A percentile compares a stretch with the other conserved stretches of the same genome.
phyloP scores from a whole-genome alignment of 2,329 filamentous ascomycete genomes.

The Aspergillus unguis region DNA sequence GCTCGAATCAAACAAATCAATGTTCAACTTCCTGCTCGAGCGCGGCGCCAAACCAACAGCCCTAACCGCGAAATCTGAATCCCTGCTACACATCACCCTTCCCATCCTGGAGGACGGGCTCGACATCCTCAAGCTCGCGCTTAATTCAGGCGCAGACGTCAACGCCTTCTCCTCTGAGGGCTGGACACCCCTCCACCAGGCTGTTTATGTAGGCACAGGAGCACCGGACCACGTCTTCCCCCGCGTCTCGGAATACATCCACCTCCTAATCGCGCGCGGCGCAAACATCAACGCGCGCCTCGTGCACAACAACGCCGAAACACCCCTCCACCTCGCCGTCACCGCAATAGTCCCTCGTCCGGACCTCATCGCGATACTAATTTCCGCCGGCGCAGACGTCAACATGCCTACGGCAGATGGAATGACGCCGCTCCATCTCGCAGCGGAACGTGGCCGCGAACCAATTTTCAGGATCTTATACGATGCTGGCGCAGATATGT shows the following conservation, averaged over 20 bases:
- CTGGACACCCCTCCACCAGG: conserved; percentile 28
- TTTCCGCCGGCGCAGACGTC: conserved; percentile 20
- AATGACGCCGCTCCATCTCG: conserved; percentile 25
- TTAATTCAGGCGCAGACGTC: conserved; percentile 17
- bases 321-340: conserved; percentile 27
- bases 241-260: conserved; percentile 23
- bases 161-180: conserved; percentile 19
- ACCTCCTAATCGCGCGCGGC: conserved; percentile 21
- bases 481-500: conserved; percentile 25
- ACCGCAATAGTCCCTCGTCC: conserved; percentile 19
- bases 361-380: conserved; percentile 21
- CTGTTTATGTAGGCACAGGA: conserved; percentile 19
- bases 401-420: conserved; percentile 20
- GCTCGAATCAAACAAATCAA: conserved; percentile 24
- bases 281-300: conserved; percentile 24
- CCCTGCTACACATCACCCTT: conserved; percentile 29
- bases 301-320: conserved; percentile 15
- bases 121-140: conserved; percentile 23
- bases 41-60: conserved; percentile 24
- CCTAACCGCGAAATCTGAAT: conserved; percentile 27
- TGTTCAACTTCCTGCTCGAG: conserved; percentile 25
- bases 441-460: conserved; percentile 27
- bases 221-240: conserved; percentile 18
- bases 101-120: conserved; percentile 23
- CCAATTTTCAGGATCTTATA: conserved; percentile 23